phyloP scores from a whole-genome alignment of 2,329 filamentous ascomycete genomes.

The Colletotrichum trifolii region DNA sequence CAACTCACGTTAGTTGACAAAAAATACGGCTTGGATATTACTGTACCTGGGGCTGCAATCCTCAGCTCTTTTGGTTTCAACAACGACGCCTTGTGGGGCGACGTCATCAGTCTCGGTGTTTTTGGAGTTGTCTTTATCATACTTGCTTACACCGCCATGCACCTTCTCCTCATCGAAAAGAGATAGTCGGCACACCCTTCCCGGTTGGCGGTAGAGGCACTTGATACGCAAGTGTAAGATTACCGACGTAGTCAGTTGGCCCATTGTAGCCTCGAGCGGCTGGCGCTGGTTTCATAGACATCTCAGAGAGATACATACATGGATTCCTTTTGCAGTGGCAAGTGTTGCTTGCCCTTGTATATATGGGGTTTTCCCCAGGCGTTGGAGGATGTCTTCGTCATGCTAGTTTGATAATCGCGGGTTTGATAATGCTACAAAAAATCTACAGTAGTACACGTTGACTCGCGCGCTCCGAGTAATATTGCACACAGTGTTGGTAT shows the following conservation, averaged over 20 bases:
- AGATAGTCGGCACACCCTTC: constrained; percentile 59
- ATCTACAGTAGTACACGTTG: constrained; percentile 34
- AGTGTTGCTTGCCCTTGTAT: constrained; percentile 21
- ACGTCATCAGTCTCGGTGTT: constrained; percentile 82
- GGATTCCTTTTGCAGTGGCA: constrained; percentile 22
- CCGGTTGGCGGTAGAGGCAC: neutral
- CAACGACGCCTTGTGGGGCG: constrained; percentile 85
- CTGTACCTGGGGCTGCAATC: constrained; percentile 93
- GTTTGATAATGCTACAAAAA: constrained; percentile 37
- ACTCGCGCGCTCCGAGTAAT: constrained; percentile 18
- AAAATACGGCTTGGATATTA: constrained; percentile 96
- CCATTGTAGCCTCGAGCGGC: constrained; percentile 9
- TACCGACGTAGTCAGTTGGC: constrained; percentile 17
- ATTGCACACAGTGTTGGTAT: constrained; percentile 6
- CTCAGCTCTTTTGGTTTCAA: constrained; percentile 95
- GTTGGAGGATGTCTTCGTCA: constrained; percentile 25
- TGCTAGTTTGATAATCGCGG: constrained; percentile 21
- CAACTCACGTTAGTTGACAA: constrained; percentile 90
- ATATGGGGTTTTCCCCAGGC: constrained; percentile 26
- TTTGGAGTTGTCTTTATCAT: constrained; percentile 88
- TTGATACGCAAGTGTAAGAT: constrained; percentile 31
- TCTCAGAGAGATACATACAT: constrained; percentile 26
- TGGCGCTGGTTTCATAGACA: constrained; percentile 32
- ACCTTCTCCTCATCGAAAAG: constrained; percentile 91
- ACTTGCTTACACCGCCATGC: constrained; percentile 92